Conservation (phyloP, 371 early-diverging fungal genomes). For the Mortierella sp. region DNA sequence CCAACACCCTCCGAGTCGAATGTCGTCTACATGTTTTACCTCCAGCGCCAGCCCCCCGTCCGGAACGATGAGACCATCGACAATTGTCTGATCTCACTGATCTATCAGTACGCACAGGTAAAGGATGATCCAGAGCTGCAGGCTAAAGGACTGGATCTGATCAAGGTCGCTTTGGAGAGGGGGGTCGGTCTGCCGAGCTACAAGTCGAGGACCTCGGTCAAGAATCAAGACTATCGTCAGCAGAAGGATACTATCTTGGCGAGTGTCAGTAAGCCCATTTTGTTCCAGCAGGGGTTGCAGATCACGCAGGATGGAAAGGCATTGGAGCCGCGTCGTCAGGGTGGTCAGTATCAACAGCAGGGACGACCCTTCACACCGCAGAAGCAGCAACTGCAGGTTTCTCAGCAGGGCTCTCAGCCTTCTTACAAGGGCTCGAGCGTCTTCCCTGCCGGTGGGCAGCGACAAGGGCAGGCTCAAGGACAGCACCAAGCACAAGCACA, state of each 20-base stretch:
- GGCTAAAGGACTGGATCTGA: constrained; percentile 43
- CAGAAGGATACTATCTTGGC: constrained; percentile 15
- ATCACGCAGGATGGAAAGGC: constrained; percentile 35
- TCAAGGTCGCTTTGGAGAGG: constrained; percentile 45
- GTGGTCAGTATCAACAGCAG: constrained; percentile 5
- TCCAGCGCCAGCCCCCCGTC: constrained; percentile 39
- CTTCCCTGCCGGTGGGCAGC: neutral
- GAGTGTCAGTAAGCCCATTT: constrained; percentile 38
- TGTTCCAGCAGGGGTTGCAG: constrained; percentile 16
- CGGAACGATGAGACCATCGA: constrained; percentile 47
- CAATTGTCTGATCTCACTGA: constrained; percentile 44
- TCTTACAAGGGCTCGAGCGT: neutral
- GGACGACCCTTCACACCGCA: neutral
- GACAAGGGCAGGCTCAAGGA: neutral
- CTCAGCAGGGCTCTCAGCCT: neutral
- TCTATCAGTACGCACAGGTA: constrained; percentile 39
- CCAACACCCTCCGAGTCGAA: constrained; percentile 39
- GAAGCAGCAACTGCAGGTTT: constrained; percentile 2
- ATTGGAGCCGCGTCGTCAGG: constrained; percentile 13
- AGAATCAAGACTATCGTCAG: neutral
- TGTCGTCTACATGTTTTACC: constrained; percentile 39
- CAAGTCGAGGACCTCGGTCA: neutral
- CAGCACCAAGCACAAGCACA: neutral
- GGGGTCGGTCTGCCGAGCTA: constrained; percentile 39
- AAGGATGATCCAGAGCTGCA: constrained; percentile 13